Percentiles rank a stretch among this genome's conserved stretches.
phyloP scores from a whole-genome alignment of 371 early-diverging fungal species.

The Rhizopus arrhizus region DNA sequence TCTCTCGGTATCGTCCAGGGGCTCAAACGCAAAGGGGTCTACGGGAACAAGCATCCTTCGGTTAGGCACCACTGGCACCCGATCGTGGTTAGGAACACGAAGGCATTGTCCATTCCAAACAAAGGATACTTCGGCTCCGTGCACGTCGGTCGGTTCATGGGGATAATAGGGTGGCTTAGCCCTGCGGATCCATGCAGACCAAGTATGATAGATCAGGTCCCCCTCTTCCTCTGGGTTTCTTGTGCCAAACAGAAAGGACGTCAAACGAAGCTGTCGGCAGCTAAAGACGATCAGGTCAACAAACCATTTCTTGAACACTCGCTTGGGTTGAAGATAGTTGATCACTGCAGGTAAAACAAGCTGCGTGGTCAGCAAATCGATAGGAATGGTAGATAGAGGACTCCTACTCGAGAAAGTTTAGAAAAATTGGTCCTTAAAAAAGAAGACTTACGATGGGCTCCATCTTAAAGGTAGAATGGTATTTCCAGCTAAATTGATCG shows the following conservation, averaged over 20 bases:
- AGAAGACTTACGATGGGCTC: slow-evolving; percentile 43
- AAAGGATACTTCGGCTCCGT: slow-evolving; percentile 56
- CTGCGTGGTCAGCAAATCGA: slow-evolving; percentile 76
- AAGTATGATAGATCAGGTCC: slow-evolving; percentile 14
- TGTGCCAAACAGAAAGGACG: slow-evolving; percentile 82
- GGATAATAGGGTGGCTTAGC: slow-evolving; percentile 10
- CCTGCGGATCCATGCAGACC: slow-evolving; percentile 18
- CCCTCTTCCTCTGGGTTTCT: slow-evolving; percentile 62
- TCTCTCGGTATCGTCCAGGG: slow-evolving; percentile 42
- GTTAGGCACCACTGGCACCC: slow-evolving; percentile 14
- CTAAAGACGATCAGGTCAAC: slow-evolving; percentile 63
- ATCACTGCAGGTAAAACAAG: slow-evolving; percentile 67
- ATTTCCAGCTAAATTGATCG: slow-evolving; percentile 22
- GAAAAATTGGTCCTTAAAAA: not conserved
- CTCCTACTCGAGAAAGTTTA: slow-evolving; percentile 41
- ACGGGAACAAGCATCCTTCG: slow-evolving; percentile 28
- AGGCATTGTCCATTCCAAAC: slow-evolving; percentile 26
- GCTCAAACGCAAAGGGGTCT: slow-evolving; percentile 7
- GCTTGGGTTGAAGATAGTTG: slow-evolving; percentile 53
- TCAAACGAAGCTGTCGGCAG: slow-evolving; percentile 65
- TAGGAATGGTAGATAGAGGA: slow-evolving; percentile 72
- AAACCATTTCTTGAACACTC: slow-evolving; percentile 45
- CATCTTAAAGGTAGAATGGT: slow-evolving; percentile 56
- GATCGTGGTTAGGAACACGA: slow-evolving; percentile 63
- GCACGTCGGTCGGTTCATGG: slow-evolving; percentile 37